These are phyloP conservation scores for Chimonanthus salicifolius DNA, from an alignment of 164 flowering plant species.

Conservation along the genomic window DNA sequence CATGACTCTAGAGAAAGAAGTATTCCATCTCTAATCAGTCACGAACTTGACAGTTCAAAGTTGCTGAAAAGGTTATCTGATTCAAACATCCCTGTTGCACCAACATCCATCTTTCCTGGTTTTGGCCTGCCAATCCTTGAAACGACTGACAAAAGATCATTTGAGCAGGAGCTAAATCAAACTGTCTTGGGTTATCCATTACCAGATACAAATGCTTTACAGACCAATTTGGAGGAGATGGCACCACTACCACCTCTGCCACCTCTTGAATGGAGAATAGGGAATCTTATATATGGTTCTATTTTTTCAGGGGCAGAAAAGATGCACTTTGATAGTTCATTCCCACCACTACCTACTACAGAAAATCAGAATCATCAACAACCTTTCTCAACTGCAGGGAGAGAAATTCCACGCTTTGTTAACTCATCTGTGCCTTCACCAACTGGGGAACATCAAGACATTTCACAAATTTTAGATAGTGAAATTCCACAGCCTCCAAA, in stretches of 20 bases:
- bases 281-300: slow-evolving; percentile 39
- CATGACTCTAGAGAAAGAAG: too few relatives aligned
- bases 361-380: slow-evolving; percentile 11
- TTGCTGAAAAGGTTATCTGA: too few relatives aligned
- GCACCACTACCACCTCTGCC: slow-evolving; percentile 95
- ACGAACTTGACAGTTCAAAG: too few relatives aligned
- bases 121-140: slow-evolving; percentile 19
- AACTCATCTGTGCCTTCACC: slow-evolving; percentile 15
- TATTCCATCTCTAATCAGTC: too few relatives aligned
- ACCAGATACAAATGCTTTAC: slow-evolving; percentile 9
- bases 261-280: slow-evolving; percentile 83
- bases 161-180: slow-evolving; percentile 3
- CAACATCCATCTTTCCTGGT: slow-evolving; percentile 14
- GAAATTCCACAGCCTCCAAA: slow-evolving; percentile 8
- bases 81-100: neutral
- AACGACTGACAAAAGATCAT: slow-evolving; percentile 6
- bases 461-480: slow-evolving; percentile 9
- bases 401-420: slow-evolving; percentile 11
- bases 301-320: slow-evolving; percentile 15
- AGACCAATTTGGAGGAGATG: slow-evolving; percentile 33
- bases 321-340: slow-evolving; percentile 8
- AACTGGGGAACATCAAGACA: slow-evolving; percentile 19
- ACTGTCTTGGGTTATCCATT: slow-evolving; percentile 6
- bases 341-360: slow-evolving; percentile 18
- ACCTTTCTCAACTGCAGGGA: neutral